Base-by-base conservation (phyloP, 495 filamentous ascomycete species). In the Penicillium pancosmium region DNA sequence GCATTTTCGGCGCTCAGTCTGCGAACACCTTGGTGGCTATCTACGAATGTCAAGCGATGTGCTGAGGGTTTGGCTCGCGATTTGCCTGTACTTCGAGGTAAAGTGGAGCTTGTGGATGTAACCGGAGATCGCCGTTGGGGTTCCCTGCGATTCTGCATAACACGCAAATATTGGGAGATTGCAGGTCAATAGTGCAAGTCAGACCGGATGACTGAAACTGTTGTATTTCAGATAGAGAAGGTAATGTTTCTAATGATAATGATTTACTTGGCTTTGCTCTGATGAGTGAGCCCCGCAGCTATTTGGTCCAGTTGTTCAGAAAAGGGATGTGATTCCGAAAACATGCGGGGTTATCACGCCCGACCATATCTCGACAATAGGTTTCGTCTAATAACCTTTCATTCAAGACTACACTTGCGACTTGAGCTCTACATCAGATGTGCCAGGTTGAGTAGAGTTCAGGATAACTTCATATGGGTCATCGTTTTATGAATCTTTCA, bases 11-110 rank as follows among this genome's bases (percentile, higher is more conserved):
- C 57, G 38, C 46, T 67, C 3, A 67, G 44, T 16, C 43, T 46
- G 11, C 61, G 61, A 47, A 64, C 54, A n/a, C 54, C 38, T 35
- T 60, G 38, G 3, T 92, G 88, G 41, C 55, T 48, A 11, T 64
- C 34, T 10, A 67, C 46, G 21, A 67, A 64, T 1, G 53, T 63
- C 31, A 66, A 60, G 23, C 50, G 40, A 6, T 25, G 18, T 15
- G 3, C 23, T 33, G 12, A 33, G 23, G 12, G 21, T 25, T 4
- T 46, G 15, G 19, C 15, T 36, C 19, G 19, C 19, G n/a, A 23
- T 23, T 48, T 9, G 46, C 18, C 21, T 48, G 7, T 19, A 27
- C 1, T 9, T 11, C 19, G 19, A 27, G 11, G 21, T 27, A n/a
- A 19, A 48, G 19, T 27, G 19, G 23, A 10, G 15, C n/a, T 27